Conservation (phyloP, 1,284 basidiomycete genomes). For the Peniophora sp. region DNA sequence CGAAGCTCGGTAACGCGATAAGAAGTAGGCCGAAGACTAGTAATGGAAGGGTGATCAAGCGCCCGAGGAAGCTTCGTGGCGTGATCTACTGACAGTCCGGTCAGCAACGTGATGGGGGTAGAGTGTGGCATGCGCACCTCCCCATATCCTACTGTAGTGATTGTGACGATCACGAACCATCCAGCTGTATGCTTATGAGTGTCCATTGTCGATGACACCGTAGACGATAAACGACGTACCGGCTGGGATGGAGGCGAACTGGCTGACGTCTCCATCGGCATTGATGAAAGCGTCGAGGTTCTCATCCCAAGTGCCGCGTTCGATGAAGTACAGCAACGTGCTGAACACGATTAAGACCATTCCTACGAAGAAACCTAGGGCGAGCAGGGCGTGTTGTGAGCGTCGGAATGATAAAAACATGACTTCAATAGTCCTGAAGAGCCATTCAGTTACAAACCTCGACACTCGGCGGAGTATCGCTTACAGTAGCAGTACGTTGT, state of each 20-base stretch:
- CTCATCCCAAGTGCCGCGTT: slow-evolving; percentile 82
- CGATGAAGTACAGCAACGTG: slow-evolving; percentile 81
- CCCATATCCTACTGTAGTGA: slow-evolving; percentile 82
- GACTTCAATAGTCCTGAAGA: slow-evolving; percentile 75
- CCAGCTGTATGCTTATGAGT: slow-evolving; percentile 55
- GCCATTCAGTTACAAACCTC: slow-evolving; percentile 1
- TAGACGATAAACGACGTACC: too few species aligned
- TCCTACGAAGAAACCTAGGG: slow-evolving; percentile 82
- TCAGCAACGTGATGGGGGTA: neutral
- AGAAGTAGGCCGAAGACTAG: slow-evolving; percentile 80
- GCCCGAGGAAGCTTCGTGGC: slow-evolving; percentile 74
- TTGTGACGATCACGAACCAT: slow-evolving; percentile 55
- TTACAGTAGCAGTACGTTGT: slow-evolving; percentile 71
- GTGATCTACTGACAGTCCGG: slow-evolving; percentile 39
- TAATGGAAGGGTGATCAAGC: slow-evolving; percentile 76
- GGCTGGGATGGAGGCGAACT: slow-evolving; percentile 37
- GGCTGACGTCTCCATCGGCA: slow-evolving; percentile 72
- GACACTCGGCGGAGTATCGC: slow-evolving; percentile 21
- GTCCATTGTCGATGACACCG: slow-evolving; percentile 29
- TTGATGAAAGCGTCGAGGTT: slow-evolving; percentile 75
- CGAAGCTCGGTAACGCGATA: slow-evolving; percentile 83
- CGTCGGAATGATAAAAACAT: slow-evolving; percentile 85
- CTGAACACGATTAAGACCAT: slow-evolving; percentile 84
- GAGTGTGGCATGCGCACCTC: slow-evolving; percentile 30
- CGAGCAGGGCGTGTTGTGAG: slow-evolving; percentile 80